Conservation (phyloP, 78 protist genomes). For the Goniomonas avonlea region DNA sequence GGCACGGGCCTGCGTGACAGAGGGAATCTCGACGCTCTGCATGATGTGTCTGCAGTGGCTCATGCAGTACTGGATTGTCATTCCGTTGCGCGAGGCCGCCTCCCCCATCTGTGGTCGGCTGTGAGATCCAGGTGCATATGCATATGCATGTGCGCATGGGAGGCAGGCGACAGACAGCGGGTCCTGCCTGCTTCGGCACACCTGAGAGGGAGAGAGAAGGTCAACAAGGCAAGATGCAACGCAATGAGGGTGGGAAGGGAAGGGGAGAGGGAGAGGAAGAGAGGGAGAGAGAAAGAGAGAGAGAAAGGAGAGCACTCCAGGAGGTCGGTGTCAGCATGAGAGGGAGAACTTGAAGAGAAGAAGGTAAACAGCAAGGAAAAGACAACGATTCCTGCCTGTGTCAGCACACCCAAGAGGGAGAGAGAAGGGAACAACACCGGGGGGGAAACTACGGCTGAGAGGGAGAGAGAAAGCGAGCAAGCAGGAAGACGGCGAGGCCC, state of each 20-base stretch:
- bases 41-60: conserved; percentile 30
- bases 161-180: no score
- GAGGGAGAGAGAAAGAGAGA: background rate
- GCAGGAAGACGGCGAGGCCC: background rate
- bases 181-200: no score
- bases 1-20: conserved; percentile 48
- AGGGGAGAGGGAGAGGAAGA: no score
- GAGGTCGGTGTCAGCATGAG: background rate
- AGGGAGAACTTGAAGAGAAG: no score
- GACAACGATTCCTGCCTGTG: background rate
- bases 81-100: conserved; percentile 26
- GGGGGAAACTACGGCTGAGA: background rate
- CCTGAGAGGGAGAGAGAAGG: background rate
- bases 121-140: background rate
- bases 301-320: background rate
- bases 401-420: background rate
- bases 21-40: conserved; percentile 27
- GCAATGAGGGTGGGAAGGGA: background rate
- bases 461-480: no score
- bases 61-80: conserved; percentile 64
- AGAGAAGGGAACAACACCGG: background rate
- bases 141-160: background rate
- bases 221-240: background rate
- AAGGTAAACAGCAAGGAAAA: background rate
- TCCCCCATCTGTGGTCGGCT: conserved; percentile 20